Base-by-base conservation (phyloP, 768 basidiomycete species). In the Arthromyces matolae region DNA sequence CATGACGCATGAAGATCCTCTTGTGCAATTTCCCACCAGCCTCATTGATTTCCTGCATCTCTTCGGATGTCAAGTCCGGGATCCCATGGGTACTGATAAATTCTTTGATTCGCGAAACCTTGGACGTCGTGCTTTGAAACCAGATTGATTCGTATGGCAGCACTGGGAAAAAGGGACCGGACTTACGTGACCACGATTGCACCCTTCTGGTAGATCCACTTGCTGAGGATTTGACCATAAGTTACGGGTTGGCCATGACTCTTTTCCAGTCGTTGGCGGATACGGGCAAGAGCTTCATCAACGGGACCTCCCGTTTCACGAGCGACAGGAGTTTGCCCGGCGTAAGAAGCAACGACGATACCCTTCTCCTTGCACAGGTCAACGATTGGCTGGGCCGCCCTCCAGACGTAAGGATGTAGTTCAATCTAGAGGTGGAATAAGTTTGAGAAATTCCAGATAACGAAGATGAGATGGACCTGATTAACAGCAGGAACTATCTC, bases 361-460 rank as follows among this genome's bases (percentile, higher is more conserved):
- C 78, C 78, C 47, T 83, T 71, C 54, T 81, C 69, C 23, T 71
- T 64, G 52, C 76, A 68, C 47, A 76, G 77, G 27, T 76, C 72
- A 45, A 86, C 67, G 29, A 84, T 69, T 3, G 75, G 75, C 51
- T 79, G 74, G 32, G 76, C 76, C 16, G 77, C 71, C 27, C 78
- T 74, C 70, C 80, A 83, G 44, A 86, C 78, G 60, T 86, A 89
- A 9, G 88, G 85, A 60, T 87, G 83, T 25, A 88, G 67, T 49
- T 76, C 73, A 40, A 89, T 83, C 81, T 87, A n/a, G 38, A 16
- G 18, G 32, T 31, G 13, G 23, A n/a, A 27, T 29, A 13, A 49
- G 18, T 45, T 23, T 50, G n/a, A 33, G 25, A 9, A 13, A 43
- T 20, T 28, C 23, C 8, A 28, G n/a, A 36, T 20, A 25, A 42